Conservation (phyloP, 2,329 filamentous ascomycete genomes). For the Aspergillus pseudonomiae region DNA sequence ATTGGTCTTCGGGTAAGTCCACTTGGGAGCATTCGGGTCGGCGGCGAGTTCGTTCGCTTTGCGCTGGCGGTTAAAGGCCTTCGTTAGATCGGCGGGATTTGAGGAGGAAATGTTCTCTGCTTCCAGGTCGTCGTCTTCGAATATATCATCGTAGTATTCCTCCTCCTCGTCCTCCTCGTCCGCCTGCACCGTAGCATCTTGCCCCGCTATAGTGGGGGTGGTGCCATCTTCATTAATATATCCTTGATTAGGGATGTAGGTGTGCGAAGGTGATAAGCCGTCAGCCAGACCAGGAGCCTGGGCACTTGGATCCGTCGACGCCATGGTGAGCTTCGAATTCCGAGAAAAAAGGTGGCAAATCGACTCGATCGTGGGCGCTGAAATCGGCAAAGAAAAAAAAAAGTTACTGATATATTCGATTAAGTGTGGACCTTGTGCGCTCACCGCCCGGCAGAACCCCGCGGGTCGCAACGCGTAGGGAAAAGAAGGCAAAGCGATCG, state of each 20-base stretch:
- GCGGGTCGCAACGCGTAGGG: constrained; percentile 26
- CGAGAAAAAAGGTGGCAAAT: not conserved
- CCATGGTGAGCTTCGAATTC: constrained; percentile 25
- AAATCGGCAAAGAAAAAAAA: constrained; percentile 24
- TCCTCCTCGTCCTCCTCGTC: constrained; percentile 54
- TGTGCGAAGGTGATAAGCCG: constrained; percentile 51
- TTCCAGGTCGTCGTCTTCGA: constrained; percentile 57
- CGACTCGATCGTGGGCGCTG: constrained; percentile 7
- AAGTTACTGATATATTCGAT: not conserved
- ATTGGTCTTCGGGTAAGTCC: constrained; percentile 70
- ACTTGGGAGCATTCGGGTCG: constrained; percentile 54
- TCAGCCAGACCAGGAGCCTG: constrained; percentile 42
- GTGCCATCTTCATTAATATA: constrained; percentile 46
- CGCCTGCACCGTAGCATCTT: constrained; percentile 36
- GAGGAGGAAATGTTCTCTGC: constrained; percentile 60
- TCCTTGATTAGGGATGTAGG: constrained; percentile 53
- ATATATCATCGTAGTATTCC: constrained; percentile 64
- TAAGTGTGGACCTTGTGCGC: constrained; percentile 19
- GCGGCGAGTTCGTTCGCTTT: constrained; percentile 61
- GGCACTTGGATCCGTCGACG: constrained; percentile 23
- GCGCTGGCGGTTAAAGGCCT: constrained; percentile 84
- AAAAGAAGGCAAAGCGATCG: constrained; percentile 16
- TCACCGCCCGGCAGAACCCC: constrained; percentile 45
- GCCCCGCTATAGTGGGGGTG: constrained; percentile 36
- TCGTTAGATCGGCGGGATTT: constrained; percentile 71